phyloP scores from a whole-genome alignment of 2,329 filamentous ascomycete genomes.

The Beauveria sp. region DNA sequence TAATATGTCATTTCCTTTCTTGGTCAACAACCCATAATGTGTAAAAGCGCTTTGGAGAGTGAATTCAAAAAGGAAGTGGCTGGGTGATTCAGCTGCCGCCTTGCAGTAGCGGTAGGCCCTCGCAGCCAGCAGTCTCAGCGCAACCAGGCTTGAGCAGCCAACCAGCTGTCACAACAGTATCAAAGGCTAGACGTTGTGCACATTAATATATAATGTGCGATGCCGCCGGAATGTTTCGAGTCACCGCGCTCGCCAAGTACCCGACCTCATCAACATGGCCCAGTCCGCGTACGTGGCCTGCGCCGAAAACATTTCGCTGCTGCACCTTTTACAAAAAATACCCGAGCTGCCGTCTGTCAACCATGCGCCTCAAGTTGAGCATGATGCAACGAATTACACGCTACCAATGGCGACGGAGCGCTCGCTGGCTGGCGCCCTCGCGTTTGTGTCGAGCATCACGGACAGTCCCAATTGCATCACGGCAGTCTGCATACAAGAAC shows the following conservation, averaged over 20 bases:
- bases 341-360: background rate
- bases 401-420: background rate
- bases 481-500: conserved; percentile 1
- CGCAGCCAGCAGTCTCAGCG: background rate
- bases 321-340: background rate
- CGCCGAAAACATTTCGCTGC: conserved; percentile 1
- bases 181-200: background rate
- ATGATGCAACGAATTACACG: background rate
- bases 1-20: background rate
- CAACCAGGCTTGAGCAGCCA: too few relatives aligned
- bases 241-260: background rate
- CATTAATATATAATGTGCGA: background rate
- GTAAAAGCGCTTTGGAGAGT: too few relatives aligned
- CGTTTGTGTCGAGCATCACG: background rate
- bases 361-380: fast-evolving
- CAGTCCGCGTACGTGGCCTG: background rate
- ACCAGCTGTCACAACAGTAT: background rate
- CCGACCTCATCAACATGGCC: background rate
- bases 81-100: background rate
- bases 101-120: background rate
- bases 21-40: too few relatives aligned
- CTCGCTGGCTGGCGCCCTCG: background rate
- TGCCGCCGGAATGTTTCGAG: background rate
- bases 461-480: background rate
- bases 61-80: background rate